These are phyloP conservation scores for Craspedostauros australis DNA, from an alignment of 108 stramenopile species.

Conservation along the genomic window DNA sequence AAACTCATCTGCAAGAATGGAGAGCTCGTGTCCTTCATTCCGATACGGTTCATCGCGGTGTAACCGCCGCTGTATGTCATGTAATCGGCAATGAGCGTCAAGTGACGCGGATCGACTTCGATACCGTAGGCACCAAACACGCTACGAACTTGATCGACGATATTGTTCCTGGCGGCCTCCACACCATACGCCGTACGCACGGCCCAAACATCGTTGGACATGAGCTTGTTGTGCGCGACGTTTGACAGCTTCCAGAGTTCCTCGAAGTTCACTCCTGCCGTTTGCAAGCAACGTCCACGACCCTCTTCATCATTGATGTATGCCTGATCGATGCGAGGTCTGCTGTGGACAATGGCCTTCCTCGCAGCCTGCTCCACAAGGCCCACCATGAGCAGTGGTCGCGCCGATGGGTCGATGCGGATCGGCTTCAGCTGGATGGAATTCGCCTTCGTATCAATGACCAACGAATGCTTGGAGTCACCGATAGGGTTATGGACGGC, in stretches of 20 bases:
- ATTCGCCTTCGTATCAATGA: slow-evolving; percentile 48
- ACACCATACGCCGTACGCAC: slow-evolving; percentile 93
- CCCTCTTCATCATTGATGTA: slow-evolving; percentile 82
- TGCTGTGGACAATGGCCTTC: slow-evolving; percentile 66
- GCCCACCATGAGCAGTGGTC: slow-evolving; percentile 97
- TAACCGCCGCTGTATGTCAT: slow-evolving; percentile 98
- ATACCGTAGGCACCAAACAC: slow-evolving; percentile 99
- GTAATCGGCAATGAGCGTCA: slow-evolving; percentile 96
- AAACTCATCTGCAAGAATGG: slow-evolving; percentile 98
- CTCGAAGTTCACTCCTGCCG: slow-evolving; percentile 92
- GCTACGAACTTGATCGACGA: slow-evolving; percentile 92
- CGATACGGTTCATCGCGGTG: slow-evolving; percentile 93
- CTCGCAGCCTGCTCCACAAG: slow-evolving; percentile 85
- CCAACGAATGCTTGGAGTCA: too few relatives aligned
- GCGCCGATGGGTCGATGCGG: slow-evolving; percentile 69
- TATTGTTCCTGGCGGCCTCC: slow-evolving; percentile 92
- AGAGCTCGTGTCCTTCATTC: slow-evolving; percentile 87
- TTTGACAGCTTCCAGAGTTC: slow-evolving; percentile 87
- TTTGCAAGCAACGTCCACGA: slow-evolving; percentile 78
- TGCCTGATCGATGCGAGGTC: slow-evolving; percentile 78
- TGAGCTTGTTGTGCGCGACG: slow-evolving; percentile 78
- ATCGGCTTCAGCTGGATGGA: slow-evolving; percentile 53
- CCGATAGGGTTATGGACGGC: slow-evolving; percentile 9
- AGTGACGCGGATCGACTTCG: slow-evolving; percentile 93
- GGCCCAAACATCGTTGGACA: slow-evolving; percentile 94